A percentile compares a stretch with the other conserved stretches of the same genome.
Evolutionary conservation across 2,329 filamentous ascomycete species (phyloP).

Genomic region (Cercospora zeina): DNA sequence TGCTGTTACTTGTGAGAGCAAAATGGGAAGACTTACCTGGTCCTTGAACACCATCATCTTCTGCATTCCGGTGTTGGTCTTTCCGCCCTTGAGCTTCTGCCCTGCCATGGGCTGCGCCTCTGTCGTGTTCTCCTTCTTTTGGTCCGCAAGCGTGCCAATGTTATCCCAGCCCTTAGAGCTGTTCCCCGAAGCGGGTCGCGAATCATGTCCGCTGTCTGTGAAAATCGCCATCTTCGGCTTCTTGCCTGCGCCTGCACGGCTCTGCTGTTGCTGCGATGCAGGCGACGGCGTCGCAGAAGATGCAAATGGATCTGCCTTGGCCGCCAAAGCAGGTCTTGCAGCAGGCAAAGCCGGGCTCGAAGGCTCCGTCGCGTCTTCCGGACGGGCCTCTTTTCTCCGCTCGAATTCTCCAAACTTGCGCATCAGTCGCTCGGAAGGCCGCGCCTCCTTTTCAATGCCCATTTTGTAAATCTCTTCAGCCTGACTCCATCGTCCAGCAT

Average conservation of each 20-base stretch:
- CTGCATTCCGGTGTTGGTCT: slow-evolving; percentile 70
- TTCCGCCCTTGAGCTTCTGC: slow-evolving; percentile 83
- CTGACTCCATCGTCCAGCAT: slow-evolving; percentile 78
- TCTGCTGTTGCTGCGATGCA: slow-evolving; percentile 65
- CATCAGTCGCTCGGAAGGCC: slow-evolving; percentile 74
- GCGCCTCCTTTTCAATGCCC: slow-evolving; percentile 84
- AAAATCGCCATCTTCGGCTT: slow-evolving; percentile 89
- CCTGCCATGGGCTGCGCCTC: slow-evolving; percentile 89
- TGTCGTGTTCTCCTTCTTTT: slow-evolving; percentile 90
- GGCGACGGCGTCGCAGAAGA: slow-evolving; percentile 51
- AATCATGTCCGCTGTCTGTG: slow-evolving; percentile 63
- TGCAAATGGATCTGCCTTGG: slow-evolving; percentile 81
- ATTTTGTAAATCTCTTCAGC: slow-evolving; percentile 91
- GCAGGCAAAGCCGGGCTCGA: slow-evolving; percentile 84
- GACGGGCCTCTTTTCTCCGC: slow-evolving; percentile 68
- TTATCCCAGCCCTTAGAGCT: slow-evolving; percentile 80
- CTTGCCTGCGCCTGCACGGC: slow-evolving; percentile 48
- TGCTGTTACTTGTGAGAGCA: slow-evolving; percentile 33
- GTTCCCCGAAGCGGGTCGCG: slow-evolving; percentile 56
- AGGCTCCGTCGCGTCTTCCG: slow-evolving; percentile 64
- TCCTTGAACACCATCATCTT: slow-evolving; percentile 97
- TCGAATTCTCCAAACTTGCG: slow-evolving; percentile 94
- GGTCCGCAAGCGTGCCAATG: slow-evolving; percentile 80
- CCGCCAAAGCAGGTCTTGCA: slow-evolving; percentile 76
- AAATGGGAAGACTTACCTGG: slow-evolving; percentile 69